phyloP scores from a whole-genome alignment of 2,329 filamentous ascomycete genomes.

The Talaromyces sp. region DNA sequence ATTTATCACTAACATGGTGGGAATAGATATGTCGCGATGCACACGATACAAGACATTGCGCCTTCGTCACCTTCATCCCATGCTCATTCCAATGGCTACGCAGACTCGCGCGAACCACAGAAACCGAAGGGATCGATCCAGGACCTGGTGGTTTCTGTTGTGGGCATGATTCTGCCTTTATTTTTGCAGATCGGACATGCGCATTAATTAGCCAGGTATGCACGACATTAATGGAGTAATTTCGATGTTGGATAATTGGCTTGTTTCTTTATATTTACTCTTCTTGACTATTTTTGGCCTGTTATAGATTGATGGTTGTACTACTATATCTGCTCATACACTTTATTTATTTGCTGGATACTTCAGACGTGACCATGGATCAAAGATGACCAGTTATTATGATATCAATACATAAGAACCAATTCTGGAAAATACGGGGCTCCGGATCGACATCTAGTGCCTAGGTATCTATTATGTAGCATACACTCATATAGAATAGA shows the following conservation, averaged over 20 bases:
- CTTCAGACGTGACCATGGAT: not conserved
- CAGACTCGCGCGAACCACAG: constrained; percentile 37
- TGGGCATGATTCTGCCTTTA: constrained; percentile 47
- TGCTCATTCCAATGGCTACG: constrained; percentile 40
- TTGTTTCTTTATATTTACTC: not conserved
- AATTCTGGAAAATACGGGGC: not conserved
- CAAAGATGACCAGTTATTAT: constrained; percentile 2
- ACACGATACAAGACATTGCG: constrained; percentile 83
- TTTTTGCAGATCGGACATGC: constrained; percentile 49
- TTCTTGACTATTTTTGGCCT: not conserved
- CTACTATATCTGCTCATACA: not conserved
- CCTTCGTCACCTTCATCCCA: constrained; percentile 30
- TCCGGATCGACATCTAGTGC: not conserved
- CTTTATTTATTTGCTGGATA: not conserved
- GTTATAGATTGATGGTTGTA: constrained; percentile 7
- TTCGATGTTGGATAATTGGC: not conserved
- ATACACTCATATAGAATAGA: not conserved
- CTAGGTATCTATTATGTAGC: too few relatives aligned
- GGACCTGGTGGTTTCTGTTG: constrained; percentile 45
- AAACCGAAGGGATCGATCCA: constrained; percentile 41
- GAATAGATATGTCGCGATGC: constrained; percentile 89
- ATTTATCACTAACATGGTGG: constrained; percentile 17
- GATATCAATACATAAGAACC: constrained; percentile 6
- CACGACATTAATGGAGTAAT: constrained; percentile 4
- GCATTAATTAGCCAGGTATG: constrained; percentile 30